Evolutionary conservation across 805 yeast genomes (phyloP).

Genomic region (Yarrowia deformans): DNA sequence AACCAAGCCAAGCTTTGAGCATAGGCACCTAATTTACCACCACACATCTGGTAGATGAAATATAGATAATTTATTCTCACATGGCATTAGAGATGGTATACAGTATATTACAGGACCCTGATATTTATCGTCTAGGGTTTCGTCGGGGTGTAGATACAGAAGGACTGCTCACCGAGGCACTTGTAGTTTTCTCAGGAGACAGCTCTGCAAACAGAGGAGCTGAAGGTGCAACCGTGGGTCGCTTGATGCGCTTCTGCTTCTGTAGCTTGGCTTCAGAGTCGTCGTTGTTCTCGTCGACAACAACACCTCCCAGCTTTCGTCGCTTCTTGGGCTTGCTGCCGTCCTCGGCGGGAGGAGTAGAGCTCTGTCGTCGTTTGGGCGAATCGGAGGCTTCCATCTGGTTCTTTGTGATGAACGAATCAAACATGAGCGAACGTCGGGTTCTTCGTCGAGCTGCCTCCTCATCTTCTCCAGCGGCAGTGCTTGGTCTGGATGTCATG

Average conservation of each 20-base stretch:
- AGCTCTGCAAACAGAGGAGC: slow-evolving; percentile 21
- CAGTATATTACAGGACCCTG: slow-evolving; percentile 4
- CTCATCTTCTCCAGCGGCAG: not conserved
- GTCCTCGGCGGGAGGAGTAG: slow-evolving; percentile 19
- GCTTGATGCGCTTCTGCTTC: slow-evolving; percentile 22
- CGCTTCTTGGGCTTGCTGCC: slow-evolving; percentile 34
- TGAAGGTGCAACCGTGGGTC: slow-evolving; percentile 12
- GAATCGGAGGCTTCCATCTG: slow-evolving; percentile 7
- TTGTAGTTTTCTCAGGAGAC: slow-evolving; percentile 17
- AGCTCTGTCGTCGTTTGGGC: slow-evolving; percentile 31
- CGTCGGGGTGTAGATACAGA: slow-evolving; percentile 4
- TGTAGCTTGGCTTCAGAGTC: slow-evolving; percentile 20
- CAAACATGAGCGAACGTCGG: slow-evolving; percentile 34
- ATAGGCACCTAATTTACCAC: not conserved
- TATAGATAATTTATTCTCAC: slow-evolving; percentile 25
- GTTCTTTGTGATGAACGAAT: slow-evolving; percentile 23
- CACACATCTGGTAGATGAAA: not conserved
- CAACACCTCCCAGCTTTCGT: slow-evolving; percentile 27
- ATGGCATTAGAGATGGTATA: not conserved
- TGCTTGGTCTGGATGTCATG: not conserved
- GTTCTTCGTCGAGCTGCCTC: slow-evolving; percentile 22
- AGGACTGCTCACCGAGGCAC: not conserved
- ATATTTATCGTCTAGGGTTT: slow-evolving; percentile 12
- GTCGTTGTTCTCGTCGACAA: slow-evolving; percentile 27
- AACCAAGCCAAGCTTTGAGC: slow-evolving; percentile 41